Conservation (phyloP, 2,329 filamentous ascomycete species). For the Cercospora nicotianae region DNA sequence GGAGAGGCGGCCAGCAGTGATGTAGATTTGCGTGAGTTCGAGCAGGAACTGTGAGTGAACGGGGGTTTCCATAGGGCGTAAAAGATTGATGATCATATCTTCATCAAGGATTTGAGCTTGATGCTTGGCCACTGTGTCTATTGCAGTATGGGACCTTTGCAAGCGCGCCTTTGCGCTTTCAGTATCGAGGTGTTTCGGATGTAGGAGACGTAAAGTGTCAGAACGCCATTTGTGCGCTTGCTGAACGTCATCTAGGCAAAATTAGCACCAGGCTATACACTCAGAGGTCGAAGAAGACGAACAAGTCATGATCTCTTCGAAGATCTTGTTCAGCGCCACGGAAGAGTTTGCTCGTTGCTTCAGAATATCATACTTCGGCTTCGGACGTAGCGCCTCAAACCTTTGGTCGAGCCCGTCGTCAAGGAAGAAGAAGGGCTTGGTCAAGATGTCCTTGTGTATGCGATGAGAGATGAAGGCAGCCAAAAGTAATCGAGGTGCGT, state of each 20-base stretch:
- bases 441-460: not conserved
- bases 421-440: not conserved
- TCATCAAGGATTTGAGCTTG: not conserved
- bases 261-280: not conserved
- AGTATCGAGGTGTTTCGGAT: not conserved
- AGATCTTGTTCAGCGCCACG: not conserved
- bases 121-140: not conserved
- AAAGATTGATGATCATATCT: not conserved
- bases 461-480: not conserved
- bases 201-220: not conserved
- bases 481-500: not conserved
- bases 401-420: not conserved
- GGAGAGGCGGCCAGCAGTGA: not conserved
- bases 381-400: not conserved
- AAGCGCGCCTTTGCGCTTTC: not conserved
- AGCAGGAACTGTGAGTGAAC: not conserved
- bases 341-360: not conserved
- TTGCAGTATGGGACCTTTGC: not conserved
- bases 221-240: not conserved
- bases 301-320: not conserved
- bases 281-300: not conserved
- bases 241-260: not conserved
- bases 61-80: not conserved
- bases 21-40: not conserved
- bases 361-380: not conserved